Conservation (phyloP, 441 rosid genomes). For the Erysimum cheiri region DNA sequence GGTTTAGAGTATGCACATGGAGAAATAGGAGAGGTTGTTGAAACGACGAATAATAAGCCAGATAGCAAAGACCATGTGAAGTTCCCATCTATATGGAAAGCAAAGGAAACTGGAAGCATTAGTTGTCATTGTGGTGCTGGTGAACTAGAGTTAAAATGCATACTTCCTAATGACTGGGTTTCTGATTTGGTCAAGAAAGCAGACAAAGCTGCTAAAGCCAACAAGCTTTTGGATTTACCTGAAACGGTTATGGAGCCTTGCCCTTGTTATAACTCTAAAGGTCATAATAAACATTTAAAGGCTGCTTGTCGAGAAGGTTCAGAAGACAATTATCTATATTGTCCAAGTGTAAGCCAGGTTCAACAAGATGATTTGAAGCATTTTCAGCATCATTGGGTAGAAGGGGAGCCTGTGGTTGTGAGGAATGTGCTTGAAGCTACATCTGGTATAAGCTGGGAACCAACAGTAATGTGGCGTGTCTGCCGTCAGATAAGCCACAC, state of each 20-base stretch:
- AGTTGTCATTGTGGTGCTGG: constrained; percentile 64
- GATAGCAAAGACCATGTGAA: constrained; percentile 23
- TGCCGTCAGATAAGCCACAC: constrained; percentile 60
- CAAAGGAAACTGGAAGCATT: constrained; percentile 58
- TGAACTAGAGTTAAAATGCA: constrained; percentile 45
- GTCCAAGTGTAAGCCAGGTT: too few relatives aligned
- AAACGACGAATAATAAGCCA: constrained; percentile 7
- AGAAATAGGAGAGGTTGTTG: not conserved
- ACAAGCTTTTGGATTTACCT: constrained; percentile 26
- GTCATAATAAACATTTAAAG: constrained; percentile 48
- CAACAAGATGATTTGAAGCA: too few relatives aligned
- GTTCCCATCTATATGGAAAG: constrained; percentile 55
- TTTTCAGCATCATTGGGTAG: too few relatives aligned
- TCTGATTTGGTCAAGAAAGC: too few relatives aligned
- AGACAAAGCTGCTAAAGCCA: constrained; percentile 45
- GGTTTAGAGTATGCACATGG: constrained; percentile 68
- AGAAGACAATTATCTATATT: too few relatives aligned
- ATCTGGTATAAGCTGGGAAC: constrained; percentile 89
- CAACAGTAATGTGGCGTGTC: constrained; percentile 88
- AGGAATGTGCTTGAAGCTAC: constrained; percentile 70
- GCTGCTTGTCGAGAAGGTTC: constrained; percentile 52
- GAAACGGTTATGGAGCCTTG: constrained; percentile 44
- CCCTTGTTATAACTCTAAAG: constrained; percentile 50
- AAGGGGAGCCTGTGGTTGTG: constrained; percentile 69
- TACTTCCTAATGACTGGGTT: too few relatives aligned